A percentile compares a stretch with the other conserved stretches of the same genome.
These are phyloP conservation scores for Trametopsis cervina DNA, from an alignment of 768 basidiomycete species.

Conservation along the genomic window DNA sequence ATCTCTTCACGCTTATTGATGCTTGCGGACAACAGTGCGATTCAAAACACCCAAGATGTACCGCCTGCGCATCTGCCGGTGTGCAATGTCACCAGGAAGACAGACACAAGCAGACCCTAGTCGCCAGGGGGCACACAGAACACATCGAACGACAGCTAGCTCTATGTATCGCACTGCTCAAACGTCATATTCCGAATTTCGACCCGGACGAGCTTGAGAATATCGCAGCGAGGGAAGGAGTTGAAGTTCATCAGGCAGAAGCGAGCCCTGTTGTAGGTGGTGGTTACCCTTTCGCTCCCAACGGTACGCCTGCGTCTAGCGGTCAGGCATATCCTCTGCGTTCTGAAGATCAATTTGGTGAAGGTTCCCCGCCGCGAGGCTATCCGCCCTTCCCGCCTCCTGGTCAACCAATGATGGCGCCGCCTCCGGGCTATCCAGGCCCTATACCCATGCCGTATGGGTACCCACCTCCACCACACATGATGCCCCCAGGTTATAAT, in stretches of 20 bases:
- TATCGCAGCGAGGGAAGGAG: slow-evolving; percentile 55
- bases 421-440: slow-evolving; percentile 38
- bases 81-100: slow-evolving; percentile 83
- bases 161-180: slow-evolving; percentile 74
- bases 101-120: slow-evolving; percentile 80
- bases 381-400: slow-evolving; percentile 27
- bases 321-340: slow-evolving; percentile 18
- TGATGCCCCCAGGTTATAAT: slow-evolving; percentile 34
- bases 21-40: slow-evolving; percentile 56
- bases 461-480: slow-evolving; percentile 35
- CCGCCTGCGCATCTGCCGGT: slow-evolving; percentile 76
- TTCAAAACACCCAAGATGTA: slow-evolving; percentile 83
- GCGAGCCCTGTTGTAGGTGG: slow-evolving; percentile 7
- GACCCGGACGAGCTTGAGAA: slow-evolving; percentile 60
- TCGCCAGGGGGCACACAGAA: slow-evolving; percentile 78
- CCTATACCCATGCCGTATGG: slow-evolving; percentile 35
- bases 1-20: slow-evolving; percentile 21
- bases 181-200: slow-evolving; percentile 64
- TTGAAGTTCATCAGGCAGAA: slow-evolving; percentile 35
- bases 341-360: slow-evolving; percentile 16
- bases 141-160: slow-evolving; percentile 73
- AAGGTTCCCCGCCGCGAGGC: slow-evolving; percentile 26
- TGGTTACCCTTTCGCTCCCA: slow-evolving; percentile 23
- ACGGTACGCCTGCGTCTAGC: slow-evolving; percentile 14
- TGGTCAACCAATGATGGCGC: slow-evolving; percentile 30